A percentile compares a stretch with the other conserved stretches of the same genome.
Evolutionary conservation across 495 filamentous ascomycete species (phyloP).

Genomic region (Coniosporium apollinis): DNA sequence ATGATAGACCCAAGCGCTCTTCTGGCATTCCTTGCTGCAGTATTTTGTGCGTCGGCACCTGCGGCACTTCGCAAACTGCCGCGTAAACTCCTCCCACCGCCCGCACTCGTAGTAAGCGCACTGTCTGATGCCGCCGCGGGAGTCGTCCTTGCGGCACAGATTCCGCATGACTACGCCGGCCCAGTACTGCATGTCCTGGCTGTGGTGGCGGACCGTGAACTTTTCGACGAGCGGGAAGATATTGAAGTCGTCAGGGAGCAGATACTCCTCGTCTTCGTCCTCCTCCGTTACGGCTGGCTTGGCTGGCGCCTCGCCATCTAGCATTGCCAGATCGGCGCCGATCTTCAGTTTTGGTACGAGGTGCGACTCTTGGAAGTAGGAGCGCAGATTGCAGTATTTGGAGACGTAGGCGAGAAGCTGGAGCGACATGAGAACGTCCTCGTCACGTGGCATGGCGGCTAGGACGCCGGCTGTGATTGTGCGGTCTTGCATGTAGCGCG

Average conservation of each 20-base stretch:
- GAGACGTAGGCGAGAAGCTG: conserved; percentile 95
- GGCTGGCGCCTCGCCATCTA: conserved; percentile 46
- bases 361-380: conserved; percentile 90
- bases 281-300: conserved; percentile 29
- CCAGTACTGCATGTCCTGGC: conserved; percentile 91
- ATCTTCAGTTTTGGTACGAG: conserved; percentile 87
- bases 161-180: conserved; percentile 98
- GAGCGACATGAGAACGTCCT: conserved; percentile 96
- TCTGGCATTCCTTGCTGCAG: conserved; percentile 99
- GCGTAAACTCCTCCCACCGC: conserved; percentile 89
- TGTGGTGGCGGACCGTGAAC: conserved; percentile 74
- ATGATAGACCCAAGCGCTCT: conserved; percentile 95
- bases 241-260: conserved; percentile 85
- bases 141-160: conserved; percentile 94
- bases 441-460: conserved; percentile 83
- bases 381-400: conserved; percentile 90
- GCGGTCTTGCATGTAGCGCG: conserved; percentile 59
- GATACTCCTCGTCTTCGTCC: conserved; percentile 73
- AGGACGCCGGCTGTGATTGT: conserved; percentile 43
- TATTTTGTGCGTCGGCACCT: conserved; percentile 95
- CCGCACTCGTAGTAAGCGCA: conserved; percentile 96
- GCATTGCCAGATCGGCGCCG: conserved; percentile 59
- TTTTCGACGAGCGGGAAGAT: conserved; percentile 98
- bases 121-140: conserved; percentile 80
- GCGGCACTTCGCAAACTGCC: conserved; percentile 95